Base-by-base conservation (phyloP, 306 rosid genomes). In the Quercus ilex region DNA sequence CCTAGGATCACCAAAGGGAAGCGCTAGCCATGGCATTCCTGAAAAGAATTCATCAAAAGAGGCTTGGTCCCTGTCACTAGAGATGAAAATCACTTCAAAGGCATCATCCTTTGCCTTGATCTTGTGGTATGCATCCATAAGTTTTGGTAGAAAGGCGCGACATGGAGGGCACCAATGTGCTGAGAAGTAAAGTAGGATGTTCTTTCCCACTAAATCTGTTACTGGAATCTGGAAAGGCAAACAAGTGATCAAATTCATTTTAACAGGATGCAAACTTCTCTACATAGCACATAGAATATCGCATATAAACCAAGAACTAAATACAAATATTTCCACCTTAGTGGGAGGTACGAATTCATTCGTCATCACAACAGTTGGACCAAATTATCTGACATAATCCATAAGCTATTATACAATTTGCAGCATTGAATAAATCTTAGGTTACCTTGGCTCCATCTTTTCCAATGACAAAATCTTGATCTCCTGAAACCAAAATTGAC, bases 151-250 rank as follows among this genome's bases (percentile, higher is more conserved):
- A 85, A 94, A 92, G 55, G 91, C 90, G 26, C 91, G 89, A 80
- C 94, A 92, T 38, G 92, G 93, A 51, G 92, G 90, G 77, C 94
- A 88, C 96, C 97, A 91, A 11, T 91, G 92, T 11, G 94, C 98
- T 51, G 97, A 94, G 88, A 94, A 94, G 82, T 92, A 94, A 21
- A 94, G 88, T 49, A 94, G 88, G 73, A 94, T 78, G 55, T 38
- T 90, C 88, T 88, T 91, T 70, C 97, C 96, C 70, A 83, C 84
- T 20, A 94, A 81, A 69, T 87, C 91, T 13, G 91, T 87, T 57
- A 94, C 93, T 0, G 80, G 92, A 69, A 92, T 70, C 98, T 92
- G 86, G 76, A 69, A 55, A 20, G 18, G 49, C 4, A 52, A 51
- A 56, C 75, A 35, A 33, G 20, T 79, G 59, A 74, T 68, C 21